phyloP scores from a whole-genome alignment of 2,329 filamentous ascomycete species.

The Alternaria infectoria region DNA sequence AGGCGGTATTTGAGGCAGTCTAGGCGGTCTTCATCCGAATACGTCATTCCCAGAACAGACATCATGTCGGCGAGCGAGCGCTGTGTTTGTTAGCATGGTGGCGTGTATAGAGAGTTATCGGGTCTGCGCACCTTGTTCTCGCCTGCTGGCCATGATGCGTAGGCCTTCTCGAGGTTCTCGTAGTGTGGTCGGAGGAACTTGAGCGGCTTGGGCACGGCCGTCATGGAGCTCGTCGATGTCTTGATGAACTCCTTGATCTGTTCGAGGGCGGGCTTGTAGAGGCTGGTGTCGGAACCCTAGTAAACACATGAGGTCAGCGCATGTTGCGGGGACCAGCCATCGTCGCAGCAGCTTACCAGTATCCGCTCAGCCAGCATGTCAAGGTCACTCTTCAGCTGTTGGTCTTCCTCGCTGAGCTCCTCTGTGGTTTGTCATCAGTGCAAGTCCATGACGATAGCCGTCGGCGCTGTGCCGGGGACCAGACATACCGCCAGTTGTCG shows the following conservation, averaged over 20 bases:
- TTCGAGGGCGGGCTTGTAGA: conserved; percentile 92
- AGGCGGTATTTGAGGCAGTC: conserved; percentile 97
- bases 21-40: conserved; percentile 92
- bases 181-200: conserved; percentile 99
- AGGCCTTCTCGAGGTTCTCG: conserved; percentile 82
- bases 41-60: conserved; percentile 98
- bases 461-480: conserved; percentile 16
- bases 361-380: conserved; percentile 97
- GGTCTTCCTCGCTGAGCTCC: conserved; percentile 96
- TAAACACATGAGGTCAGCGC: conserved; percentile 29
- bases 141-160: conserved; percentile 85
- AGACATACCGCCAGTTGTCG: conserved; percentile 61
- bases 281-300: conserved; percentile 82
- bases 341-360: conserved; percentile 63
- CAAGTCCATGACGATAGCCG: conserved; percentile 21
- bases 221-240: conserved; percentile 99
- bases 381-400: conserved; percentile 96
- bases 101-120: not conserved
- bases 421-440: conserved; percentile 61
- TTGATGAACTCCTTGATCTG: conserved; percentile 99
- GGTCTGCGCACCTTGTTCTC: conserved; percentile 72
- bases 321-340: conserved; percentile 16
- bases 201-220: conserved; percentile 94
- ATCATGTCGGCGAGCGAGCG: conserved; percentile 88
- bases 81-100: conserved; percentile 45